Conservation (phyloP, 352 stramenopile species). For the Globisporangium middletonii region DNA sequence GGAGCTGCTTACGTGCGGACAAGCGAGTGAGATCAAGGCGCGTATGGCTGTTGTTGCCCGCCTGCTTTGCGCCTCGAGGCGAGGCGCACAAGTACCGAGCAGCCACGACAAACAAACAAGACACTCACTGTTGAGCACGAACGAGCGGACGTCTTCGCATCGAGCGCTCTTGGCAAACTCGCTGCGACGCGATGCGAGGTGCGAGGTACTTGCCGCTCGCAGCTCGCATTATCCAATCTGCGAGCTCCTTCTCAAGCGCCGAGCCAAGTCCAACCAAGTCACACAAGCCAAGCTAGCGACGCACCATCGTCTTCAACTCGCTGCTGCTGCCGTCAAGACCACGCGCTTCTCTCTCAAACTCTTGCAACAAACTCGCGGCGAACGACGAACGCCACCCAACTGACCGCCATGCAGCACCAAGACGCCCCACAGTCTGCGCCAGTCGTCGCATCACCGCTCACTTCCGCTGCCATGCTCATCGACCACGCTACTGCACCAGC, state of each 20-base stretch:
- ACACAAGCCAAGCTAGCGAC: not conserved
- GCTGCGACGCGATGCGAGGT: not conserved
- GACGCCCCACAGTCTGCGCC: not conserved
- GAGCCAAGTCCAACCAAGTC: not conserved
- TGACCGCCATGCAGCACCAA: constrained; percentile 1
- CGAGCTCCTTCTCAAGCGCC: not conserved
- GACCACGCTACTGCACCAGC: not conserved
- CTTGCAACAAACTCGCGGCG: not conserved
- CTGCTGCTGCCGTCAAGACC: too few species aligned
- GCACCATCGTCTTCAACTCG: too few species aligned
- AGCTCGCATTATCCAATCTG: constrained; percentile 7
- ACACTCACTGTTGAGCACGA: too few species aligned
- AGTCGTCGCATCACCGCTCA: not conserved
- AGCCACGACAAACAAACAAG: too few species aligned
- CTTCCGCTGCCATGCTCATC: too few species aligned
- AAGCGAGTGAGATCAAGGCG: not conserved
- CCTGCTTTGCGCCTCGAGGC: too few species aligned
- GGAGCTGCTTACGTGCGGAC: not conserved
- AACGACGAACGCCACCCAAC: not conserved
- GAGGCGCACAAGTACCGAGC: too few species aligned
- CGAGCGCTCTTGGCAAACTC: not conserved
- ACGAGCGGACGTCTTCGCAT: too few species aligned
- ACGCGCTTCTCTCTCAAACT: not conserved
- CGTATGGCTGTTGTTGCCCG: too few species aligned
- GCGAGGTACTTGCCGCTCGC: not conserved